Evolutionary conservation across 805 yeast genomes (phyloP), one percentile per base, ranked within the genome.

Genomic region (Kazachstania kunashirensis): DNA sequence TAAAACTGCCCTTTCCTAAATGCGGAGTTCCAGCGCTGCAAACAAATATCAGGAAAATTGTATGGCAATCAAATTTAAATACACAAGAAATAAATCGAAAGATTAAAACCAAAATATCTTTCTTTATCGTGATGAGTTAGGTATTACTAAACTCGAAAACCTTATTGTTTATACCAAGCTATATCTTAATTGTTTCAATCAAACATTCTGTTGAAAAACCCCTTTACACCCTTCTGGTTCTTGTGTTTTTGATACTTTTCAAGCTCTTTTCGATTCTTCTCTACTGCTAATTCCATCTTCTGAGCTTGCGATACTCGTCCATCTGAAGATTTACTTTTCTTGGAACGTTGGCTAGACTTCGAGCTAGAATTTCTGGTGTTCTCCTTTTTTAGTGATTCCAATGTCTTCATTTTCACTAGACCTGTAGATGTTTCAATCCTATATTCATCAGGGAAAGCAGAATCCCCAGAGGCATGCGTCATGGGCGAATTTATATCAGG

Each of bases 361-460:
- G 13, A 12, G 14, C 31, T 23, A 6, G 53, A 44, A 4, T 29
- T 43, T 25, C 45, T 44, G 5, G 54, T 50, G 12, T 49, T 46
- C 15, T 50, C 46, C 56, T 80, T 67, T 27, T 79, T 79, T 16
- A 77, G 41, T 3, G 67, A 63, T 33, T 65, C 72, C 38, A 76
- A 59, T 0, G 83, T 75, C 37, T 65, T 59, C 12, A 72, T 73
- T 16, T 73, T 76, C 12, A 78, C 84, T 36, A 78, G 59, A 32
- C 84, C 84, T 1, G 84, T 77, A 26, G 64, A 67, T 1, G 84
- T 77, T 57, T 78, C 84, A 46, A 77, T 42, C 13, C 73, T 68
- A 49, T 75, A 78, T 48, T 78, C 84, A 61, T 78, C 84, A 3
- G 84, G 84, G 59, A 78, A 77, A 7, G 72, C 39, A 14, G 50